phyloP scores from a whole-genome alignment of 345 rosid genomes.

The Murraya koenigii region DNA sequence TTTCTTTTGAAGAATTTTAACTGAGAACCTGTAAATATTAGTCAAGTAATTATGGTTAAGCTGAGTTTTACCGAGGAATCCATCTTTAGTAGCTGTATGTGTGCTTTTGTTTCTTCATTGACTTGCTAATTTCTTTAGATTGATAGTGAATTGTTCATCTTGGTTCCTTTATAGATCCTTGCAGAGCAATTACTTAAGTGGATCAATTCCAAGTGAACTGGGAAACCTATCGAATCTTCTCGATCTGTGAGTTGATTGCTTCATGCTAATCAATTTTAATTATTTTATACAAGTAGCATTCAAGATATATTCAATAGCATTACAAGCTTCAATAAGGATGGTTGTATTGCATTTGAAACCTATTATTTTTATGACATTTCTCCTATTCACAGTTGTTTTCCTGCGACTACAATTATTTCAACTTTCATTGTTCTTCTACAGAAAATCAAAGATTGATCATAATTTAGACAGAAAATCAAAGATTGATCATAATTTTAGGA shows the following conservation, averaged over 20 bases:
- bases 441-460: background rate
- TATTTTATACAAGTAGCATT: background rate
- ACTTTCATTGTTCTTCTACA: background rate
- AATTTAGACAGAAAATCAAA: background rate
- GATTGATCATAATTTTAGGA: background rate
- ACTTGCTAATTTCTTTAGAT: background rate
- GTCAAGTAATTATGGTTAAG: background rate
- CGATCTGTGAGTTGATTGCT: conserved; percentile 55
- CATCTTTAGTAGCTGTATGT: background rate
- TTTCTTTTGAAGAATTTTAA: background rate
- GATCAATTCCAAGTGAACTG: conserved; percentile 68
- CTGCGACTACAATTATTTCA: background rate
- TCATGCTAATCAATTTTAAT: conserved; percentile 8
- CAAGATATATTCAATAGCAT: background rate
- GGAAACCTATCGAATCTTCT: conserved; percentile 70
- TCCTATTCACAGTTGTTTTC: background rate
- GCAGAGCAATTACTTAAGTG: conserved; percentile 90
- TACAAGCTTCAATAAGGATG: background rate
- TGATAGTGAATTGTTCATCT: background rate
- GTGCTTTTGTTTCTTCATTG: background rate
- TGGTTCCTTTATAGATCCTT: conserved; percentile 54
- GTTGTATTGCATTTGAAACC: background rate
- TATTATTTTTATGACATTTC: background rate
- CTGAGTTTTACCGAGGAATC: background rate
- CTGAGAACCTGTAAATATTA: background rate